Evolutionary conservation across 2,329 filamentous ascomycete genomes (phyloP).

Genomic region (Trichoderma endophyticum): DNA sequence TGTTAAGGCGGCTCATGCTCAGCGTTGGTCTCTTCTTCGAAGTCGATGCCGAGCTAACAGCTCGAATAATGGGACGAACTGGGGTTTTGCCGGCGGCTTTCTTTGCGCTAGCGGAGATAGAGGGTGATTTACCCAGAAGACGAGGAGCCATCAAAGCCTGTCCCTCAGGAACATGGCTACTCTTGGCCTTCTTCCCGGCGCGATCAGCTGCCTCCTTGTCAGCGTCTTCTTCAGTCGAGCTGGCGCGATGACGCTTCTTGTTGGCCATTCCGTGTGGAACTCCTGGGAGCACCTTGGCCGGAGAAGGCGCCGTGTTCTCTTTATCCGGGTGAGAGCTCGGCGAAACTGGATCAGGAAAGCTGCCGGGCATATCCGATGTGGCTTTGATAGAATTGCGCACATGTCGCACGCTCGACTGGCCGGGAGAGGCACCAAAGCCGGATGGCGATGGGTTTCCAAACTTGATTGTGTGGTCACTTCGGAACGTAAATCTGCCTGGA

Average conservation of each 20-base stretch:
- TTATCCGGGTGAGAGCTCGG: conserved; percentile 45
- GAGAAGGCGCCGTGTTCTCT: conserved; percentile 49
- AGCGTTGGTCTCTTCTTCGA: conserved; percentile 52
- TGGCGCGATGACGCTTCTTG: conserved; percentile 63
- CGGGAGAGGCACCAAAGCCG: conserved; percentile 55
- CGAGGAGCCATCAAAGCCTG: conserved; percentile 52
- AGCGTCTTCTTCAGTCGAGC: conserved; percentile 54
- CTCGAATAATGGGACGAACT: not conserved
- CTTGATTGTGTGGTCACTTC: conserved; percentile 61
- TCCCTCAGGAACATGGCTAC: conserved; percentile 47
- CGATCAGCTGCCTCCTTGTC: conserved; percentile 47
- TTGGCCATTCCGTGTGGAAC: conserved; percentile 61
- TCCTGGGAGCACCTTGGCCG: conserved; percentile 38
- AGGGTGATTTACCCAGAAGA: conserved; percentile 38
- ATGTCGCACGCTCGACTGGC: conserved; percentile 60
- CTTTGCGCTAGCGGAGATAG: conserved; percentile 31
- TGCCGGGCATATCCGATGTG: conserved; percentile 50
- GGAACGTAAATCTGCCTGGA: conserved; percentile 62
- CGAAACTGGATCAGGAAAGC: conserved; percentile 44
- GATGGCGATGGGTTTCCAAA: conserved; percentile 48
- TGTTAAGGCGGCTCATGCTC: conserved; percentile 58
- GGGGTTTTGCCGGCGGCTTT: conserved; percentile 32
- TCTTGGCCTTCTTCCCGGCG: conserved; percentile 58
- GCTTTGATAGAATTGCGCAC: conserved; percentile 52
- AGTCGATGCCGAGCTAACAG: conserved; percentile 37